Percentiles rank a stretch among this genome's conserved stretches.
These are phyloP conservation scores for Stylonectria norvegica DNA, from an alignment of 2,329 filamentous ascomycete genomes.

Conservation along the genomic window DNA sequence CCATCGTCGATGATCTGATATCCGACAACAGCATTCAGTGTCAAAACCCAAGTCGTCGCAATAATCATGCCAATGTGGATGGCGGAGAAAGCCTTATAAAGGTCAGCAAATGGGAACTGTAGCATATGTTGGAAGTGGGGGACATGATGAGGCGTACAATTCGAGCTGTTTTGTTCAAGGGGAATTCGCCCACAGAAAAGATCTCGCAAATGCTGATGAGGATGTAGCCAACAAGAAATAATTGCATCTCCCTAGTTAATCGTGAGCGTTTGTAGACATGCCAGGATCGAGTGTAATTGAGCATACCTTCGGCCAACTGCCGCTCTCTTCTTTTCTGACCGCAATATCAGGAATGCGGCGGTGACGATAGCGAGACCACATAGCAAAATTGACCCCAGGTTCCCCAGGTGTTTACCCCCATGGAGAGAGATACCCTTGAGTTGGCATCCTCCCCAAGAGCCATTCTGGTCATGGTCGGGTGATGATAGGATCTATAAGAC, in stretches of 20 bases:
- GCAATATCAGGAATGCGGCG: conserved; percentile 65
- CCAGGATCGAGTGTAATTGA: conserved; percentile 24
- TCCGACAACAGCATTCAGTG: conserved; percentile 88
- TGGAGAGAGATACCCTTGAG: conserved; percentile 72
- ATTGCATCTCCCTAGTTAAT: conserved; percentile 79
- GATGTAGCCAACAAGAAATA: conserved; percentile 84
- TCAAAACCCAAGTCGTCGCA: conserved; percentile 83
- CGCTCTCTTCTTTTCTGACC: conserved; percentile 85
- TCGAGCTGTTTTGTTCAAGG: conserved; percentile 66
- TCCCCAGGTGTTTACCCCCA: conserved; percentile 65
- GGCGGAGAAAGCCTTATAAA: conserved; percentile 72
- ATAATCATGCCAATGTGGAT: conserved; percentile 88
- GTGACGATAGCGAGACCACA: conserved; percentile 71
- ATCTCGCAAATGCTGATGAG: conserved; percentile 92
- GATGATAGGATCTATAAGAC: conserved; percentile 49
- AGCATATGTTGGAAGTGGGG: not conserved
- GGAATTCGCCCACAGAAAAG: conserved; percentile 89
- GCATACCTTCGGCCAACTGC: conserved; percentile 84
- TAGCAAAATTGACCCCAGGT: conserved; percentile 88
- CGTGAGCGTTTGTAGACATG: not conserved
- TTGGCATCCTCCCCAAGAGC: conserved; percentile 66
- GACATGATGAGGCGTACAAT: conserved; percentile 55
- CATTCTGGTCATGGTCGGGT: conserved; percentile 55
- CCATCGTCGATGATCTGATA: conserved; percentile 94
- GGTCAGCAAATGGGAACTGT: conserved; percentile 21